Evolutionary conservation across 2,329 filamentous ascomycete genomes (phyloP), one percentile per base, ranked within the genome.

Genomic region (Macroventuria anomochaeta): DNA sequence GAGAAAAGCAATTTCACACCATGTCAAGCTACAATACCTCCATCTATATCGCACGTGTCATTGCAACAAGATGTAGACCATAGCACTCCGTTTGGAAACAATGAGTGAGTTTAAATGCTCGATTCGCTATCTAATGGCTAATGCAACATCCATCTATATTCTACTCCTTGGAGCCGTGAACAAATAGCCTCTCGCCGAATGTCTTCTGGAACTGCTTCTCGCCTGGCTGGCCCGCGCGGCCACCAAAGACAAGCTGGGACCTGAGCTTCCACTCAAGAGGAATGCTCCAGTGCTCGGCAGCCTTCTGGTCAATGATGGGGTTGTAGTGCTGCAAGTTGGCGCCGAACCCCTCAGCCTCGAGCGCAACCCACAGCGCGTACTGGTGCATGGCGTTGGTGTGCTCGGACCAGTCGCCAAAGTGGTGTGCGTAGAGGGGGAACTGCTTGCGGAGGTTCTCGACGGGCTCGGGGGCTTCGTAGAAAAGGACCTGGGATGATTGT

Each of bases 281-380:
- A 26, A 96, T 66, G 52, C 82, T 82, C 89, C 90, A 96, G 64
- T 85, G 79, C 58, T 79, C 79, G 37, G 82, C 77, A 46, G 92
- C 88, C 78, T 87, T 85, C 61, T 82, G 81, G 77, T 96, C 89
- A 64, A 96, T 85, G 53, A 96, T 76, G 17, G 91, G 91, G 83
- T 91, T 95, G 82, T 96, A 96, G 80, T 96, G 92, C 82, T 96
- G 92, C 46, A 96, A 83, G 82, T 93, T 96, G 72, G 88, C 89
- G 62, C 91, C 91, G 51, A 96, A 84, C 25, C 92, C 91, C 73
- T 95, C 91, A 56, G 87, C 82, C 78, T 93, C 89, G 52, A 96
- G 85, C 3, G 88, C 89, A 15, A 87, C 88, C 92, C 92, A 96
- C 63, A 91, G 73, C 61, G 85, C 80, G 77, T 85, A 89, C 80